phyloP scores from a whole-genome alignment of 2,329 filamentous ascomycete genomes.

The Paramyrothecium roridum region DNA sequence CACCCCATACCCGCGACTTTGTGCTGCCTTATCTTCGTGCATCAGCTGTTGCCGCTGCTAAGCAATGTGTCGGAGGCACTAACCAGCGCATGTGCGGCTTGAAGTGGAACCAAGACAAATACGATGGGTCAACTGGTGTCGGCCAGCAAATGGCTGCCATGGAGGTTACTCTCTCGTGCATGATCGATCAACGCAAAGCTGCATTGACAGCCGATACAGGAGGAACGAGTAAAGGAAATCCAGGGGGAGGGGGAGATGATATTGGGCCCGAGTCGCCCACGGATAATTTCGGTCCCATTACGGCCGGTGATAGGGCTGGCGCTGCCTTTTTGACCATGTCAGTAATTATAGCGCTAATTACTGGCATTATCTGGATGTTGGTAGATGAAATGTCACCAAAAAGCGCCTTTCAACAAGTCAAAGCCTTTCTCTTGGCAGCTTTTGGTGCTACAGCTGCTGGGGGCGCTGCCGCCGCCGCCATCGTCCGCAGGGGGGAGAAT shows the following conservation, averaged over 20 bases:
- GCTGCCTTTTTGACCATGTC: constrained; percentile 63
- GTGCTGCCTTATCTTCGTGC: constrained; percentile 52
- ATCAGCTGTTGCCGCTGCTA: constrained; percentile 55
- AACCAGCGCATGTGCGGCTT: constrained; percentile 59
- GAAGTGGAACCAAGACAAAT: constrained; percentile 54
- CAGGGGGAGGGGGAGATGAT: constrained; percentile 43
- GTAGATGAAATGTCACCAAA: constrained; percentile 42
- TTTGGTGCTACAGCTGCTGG: constrained; percentile 12
- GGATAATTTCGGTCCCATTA: constrained; percentile 26
- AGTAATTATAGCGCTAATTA: constrained; percentile 51
- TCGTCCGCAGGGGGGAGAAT: constrained; percentile 9
- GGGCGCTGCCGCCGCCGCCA: constrained; percentile 15
- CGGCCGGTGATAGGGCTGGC: constrained; percentile 63
- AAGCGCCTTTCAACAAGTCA: constrained; percentile 22
- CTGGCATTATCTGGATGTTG: constrained; percentile 47
- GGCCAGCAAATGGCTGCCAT: constrained; percentile 71
- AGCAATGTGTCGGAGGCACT: constrained; percentile 54
- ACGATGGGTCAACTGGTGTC: constrained; percentile 59
- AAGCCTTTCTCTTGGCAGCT: constrained; percentile 18
- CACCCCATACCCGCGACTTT: constrained; percentile 51
- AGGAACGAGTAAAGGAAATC: constrained; percentile 52
- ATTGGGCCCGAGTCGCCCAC: constrained; percentile 32
- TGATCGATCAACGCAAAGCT: constrained; percentile 41
- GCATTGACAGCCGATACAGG: constrained; percentile 50
- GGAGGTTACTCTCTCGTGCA: constrained; percentile 60